Conservation (phyloP, 805 yeast genomes). For the Monosporozyma unispora region DNA sequence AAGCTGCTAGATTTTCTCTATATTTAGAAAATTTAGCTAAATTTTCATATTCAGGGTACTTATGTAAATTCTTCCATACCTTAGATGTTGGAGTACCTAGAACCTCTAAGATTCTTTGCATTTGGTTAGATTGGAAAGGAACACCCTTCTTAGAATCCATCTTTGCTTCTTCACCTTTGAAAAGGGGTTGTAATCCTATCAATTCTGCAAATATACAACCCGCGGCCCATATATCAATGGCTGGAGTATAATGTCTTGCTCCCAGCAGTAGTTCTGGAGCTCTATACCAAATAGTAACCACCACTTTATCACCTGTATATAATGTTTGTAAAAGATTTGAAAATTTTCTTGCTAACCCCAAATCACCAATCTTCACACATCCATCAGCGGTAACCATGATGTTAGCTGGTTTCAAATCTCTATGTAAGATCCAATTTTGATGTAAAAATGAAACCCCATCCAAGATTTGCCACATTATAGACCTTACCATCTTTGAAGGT, state of each 20-base stretch:
- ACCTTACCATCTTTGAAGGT: conserved; percentile 70
- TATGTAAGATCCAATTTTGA: conserved; percentile 91
- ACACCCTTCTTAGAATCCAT: conserved; percentile 88
- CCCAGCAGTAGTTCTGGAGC: conserved; percentile 91
- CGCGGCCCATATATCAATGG: conserved; percentile 90
- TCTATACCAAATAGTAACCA: conserved; percentile 94
- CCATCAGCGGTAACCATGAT: conserved; percentile 91
- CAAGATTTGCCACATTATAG: conserved; percentile 84
- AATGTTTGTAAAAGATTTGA: conserved; percentile 79
- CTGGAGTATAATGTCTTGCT: conserved; percentile 85
- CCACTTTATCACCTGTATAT: conserved; percentile 90
- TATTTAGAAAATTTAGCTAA: conserved; percentile 53
- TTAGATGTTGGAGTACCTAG: conserved; percentile 76
- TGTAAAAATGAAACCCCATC: conserved; percentile 88
- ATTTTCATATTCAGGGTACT: conserved; percentile 76
- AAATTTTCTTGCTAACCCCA: conserved; percentile 84
- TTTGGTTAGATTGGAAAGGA: conserved; percentile 89
- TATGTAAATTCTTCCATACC: conserved; percentile 70
- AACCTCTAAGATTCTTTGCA: conserved; percentile 85
- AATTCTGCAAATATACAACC: conserved; percentile 93
- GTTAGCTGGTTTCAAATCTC: conserved; percentile 96
- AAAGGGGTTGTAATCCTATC: conserved; percentile 79
- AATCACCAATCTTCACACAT: conserved; percentile 89
- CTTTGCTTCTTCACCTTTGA: conserved; percentile 96
- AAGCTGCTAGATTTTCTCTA: conserved; percentile 52